A percentile compares a stretch with the other conserved stretches of the same genome.
phyloP scores from a whole-genome alignment of 108 stramenopile species.

The Cyclotella atomus region DNA sequence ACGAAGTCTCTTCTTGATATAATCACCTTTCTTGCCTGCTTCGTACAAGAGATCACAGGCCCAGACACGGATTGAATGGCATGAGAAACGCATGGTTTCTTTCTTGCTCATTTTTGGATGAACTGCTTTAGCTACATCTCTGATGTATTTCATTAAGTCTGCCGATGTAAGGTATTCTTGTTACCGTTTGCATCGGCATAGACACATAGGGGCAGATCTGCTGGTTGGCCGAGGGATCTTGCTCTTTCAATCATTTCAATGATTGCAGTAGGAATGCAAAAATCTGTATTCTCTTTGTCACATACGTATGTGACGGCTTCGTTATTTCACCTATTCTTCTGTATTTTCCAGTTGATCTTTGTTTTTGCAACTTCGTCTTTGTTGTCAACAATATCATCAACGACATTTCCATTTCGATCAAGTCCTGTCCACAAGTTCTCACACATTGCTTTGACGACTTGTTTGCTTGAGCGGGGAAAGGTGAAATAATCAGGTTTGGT shows the following conservation, averaged over 20 bases:
- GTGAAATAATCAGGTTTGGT: background rate
- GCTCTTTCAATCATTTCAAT: background rate
- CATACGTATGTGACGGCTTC: background rate
- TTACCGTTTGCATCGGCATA: background rate
- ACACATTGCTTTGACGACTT: background rate
- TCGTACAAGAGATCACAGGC: conserved; percentile 7
- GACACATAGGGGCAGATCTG: background rate
- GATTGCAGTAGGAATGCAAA: background rate
- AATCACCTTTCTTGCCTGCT: background rate
- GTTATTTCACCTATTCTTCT: conserved; percentile 21
- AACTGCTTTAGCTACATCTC: background rate
- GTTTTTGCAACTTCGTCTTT: background rate
- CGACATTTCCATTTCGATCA: background rate
- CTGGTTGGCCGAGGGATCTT: background rate
- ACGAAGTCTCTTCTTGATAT: background rate
- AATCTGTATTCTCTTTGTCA: background rate
- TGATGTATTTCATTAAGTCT: background rate
- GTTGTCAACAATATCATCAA: background rate
- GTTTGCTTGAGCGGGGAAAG: background rate
- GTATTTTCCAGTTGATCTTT: conserved; percentile 9
- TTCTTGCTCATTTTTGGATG: background rate
- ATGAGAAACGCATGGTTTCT: background rate
- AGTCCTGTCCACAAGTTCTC: background rate
- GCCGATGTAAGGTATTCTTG: conserved; percentile 1
- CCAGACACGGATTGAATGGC: conserved; percentile 16